Evolutionary conservation across 176 grass and related monocot species (phyloP).

Genomic region (Ampelocalamus luodianensis): DNA sequence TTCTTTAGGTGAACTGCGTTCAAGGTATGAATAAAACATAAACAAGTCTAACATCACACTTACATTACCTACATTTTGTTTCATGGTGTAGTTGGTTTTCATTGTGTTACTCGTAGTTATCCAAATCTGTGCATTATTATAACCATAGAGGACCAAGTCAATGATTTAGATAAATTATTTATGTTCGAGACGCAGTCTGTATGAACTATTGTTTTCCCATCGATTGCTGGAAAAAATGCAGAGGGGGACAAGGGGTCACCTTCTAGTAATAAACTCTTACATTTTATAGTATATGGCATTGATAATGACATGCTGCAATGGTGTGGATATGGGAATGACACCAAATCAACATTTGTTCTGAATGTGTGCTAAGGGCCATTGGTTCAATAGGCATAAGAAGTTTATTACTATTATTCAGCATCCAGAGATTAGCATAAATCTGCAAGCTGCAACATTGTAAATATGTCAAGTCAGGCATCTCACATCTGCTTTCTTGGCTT

Average conservation of each 20-base stretch:
- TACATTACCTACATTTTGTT: not conserved
- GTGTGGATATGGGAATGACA: constrained; percentile 1
- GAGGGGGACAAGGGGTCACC: not conserved
- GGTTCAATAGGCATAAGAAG: not conserved
- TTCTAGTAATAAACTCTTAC: constrained; percentile 7
- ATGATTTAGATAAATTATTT: not conserved
- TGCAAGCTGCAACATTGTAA: not conserved
- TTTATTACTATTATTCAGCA: constrained; percentile 10
- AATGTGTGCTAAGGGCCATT: not conserved
- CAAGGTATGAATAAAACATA: constrained; percentile 6
- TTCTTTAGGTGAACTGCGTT: constrained; percentile 2
- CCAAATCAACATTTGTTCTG: not conserved
- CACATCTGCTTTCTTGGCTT: not conserved
- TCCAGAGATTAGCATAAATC: not conserved
- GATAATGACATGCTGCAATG: not conserved
- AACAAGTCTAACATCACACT: not conserved
- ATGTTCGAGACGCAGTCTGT: constrained; percentile 12
- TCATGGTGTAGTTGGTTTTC: not conserved
- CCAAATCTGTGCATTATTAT: not conserved
- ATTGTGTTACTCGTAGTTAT: constrained; percentile 8
- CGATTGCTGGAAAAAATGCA: not conserved
- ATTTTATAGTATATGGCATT: not conserved
- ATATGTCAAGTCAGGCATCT: not conserved
- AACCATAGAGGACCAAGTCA: not conserved
- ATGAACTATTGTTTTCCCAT: not conserved